Evolutionary conservation across 352 stramenopile genomes (phyloP).

Genomic region (Aphanomyces astaci): DNA sequence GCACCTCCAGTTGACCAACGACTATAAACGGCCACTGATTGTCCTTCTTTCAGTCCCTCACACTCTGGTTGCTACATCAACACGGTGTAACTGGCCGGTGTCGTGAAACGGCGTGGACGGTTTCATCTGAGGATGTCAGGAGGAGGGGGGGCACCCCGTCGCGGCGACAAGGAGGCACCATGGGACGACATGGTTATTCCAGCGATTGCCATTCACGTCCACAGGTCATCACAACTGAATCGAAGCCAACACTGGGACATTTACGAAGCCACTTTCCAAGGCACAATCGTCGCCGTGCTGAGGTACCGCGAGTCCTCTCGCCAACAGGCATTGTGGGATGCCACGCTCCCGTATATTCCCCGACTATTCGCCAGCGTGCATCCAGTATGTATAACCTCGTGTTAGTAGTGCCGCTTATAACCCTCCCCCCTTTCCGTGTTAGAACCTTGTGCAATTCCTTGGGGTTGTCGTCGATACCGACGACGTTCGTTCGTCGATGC

Average conservation of each 20-base stretch:
- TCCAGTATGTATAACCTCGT: constrained; percentile 28
- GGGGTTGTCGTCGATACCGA: constrained; percentile 27
- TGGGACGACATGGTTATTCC: neutral
- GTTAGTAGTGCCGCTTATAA: too few species aligned
- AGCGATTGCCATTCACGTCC: neutral
- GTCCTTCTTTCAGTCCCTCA: too few species aligned
- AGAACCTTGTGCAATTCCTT: constrained; percentile 44
- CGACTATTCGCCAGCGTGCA: constrained; percentile 31
- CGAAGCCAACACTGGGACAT: constrained; percentile 18
- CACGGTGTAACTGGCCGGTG: too few species aligned
- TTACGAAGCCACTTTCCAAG: constrained; percentile 25
- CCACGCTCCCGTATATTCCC: constrained; percentile 29
- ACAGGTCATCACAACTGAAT: neutral
- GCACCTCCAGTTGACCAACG: too few species aligned
- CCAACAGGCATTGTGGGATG: constrained; percentile 35
- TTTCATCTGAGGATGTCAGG: too few species aligned
- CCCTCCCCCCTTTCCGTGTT: too few species aligned
- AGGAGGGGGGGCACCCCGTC: too few species aligned
- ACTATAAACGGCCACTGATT: too few species aligned
- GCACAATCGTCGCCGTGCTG: constrained; percentile 29
- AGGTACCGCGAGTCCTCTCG: constrained; percentile 33
- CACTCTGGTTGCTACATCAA: too few species aligned
- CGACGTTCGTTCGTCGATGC: constrained; percentile 15
- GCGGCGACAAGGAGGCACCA: neutral
- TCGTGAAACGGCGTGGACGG: too few species aligned